These are phyloP conservation scores for Rhodamnia rubescens DNA, from an alignment of 345 rosid species.

Conservation along the genomic window DNA sequence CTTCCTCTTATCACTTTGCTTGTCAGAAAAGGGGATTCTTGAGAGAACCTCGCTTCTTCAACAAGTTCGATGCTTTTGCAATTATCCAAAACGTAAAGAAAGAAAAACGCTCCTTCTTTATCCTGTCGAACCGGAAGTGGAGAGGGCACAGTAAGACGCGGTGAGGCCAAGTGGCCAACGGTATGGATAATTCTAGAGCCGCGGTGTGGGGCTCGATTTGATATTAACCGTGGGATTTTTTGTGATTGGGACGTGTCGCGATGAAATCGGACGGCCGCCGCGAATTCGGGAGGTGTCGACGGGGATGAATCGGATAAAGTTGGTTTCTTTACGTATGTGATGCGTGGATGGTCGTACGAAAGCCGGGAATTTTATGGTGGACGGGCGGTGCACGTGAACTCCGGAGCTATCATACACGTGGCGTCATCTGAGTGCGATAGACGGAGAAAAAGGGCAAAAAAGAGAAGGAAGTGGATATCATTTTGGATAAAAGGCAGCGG, in stretches of 20 bases:
- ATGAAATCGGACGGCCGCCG: background rate
- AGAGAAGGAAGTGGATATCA: background rate
- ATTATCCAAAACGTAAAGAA: background rate
- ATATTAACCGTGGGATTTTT: background rate
- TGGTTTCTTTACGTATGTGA: background rate
- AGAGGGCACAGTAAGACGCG: background rate
- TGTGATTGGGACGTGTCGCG: background rate
- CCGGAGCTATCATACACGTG: conserved; percentile 1
- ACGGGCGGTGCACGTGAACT: background rate
- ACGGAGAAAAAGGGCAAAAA: too few species aligned
- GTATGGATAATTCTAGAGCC: background rate
- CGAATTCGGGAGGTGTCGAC: background rate
- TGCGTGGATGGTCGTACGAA: background rate
- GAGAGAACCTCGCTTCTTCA: background rate
- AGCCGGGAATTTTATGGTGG: background rate
- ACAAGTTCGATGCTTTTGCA: background rate
- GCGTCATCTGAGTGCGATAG: background rate
- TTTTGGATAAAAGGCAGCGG: background rate
- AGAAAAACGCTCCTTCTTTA: background rate
- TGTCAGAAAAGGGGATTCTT: background rate
- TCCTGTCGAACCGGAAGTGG: background rate
- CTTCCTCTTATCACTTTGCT: background rate
- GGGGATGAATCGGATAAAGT: background rate
- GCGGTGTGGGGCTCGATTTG: background rate
- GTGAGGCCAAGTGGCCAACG: background rate